Percentiles rank a stretch among this genome's conserved stretches.
phyloP scores from a whole-genome alignment of 208 protist genomes.

The Vickermania spadyakhi region DNA sequence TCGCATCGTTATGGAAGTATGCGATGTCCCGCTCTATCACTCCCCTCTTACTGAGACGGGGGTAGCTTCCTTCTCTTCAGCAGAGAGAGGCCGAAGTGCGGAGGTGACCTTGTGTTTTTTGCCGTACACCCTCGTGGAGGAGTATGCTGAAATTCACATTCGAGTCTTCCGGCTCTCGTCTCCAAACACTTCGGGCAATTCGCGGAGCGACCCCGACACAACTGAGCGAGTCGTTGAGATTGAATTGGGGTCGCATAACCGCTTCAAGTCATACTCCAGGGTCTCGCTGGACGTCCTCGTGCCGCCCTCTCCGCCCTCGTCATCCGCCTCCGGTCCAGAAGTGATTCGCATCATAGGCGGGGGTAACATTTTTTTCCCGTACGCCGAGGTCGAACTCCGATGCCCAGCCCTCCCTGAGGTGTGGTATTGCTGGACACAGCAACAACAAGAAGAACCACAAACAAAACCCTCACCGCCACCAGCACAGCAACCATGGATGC shows the following conservation, averaged over 20 bases:
- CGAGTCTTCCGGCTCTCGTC: background rate
- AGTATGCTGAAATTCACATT: conserved; percentile 22
- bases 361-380: conserved; percentile 22
- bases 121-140: conserved; percentile 30
- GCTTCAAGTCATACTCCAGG: conserved; percentile 32
- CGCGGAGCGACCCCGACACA: background rate
- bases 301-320: too few relatives aligned
- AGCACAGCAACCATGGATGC: background rate
- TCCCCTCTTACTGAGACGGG: background rate
- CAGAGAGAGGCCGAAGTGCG: too few relatives aligned
- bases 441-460: conserved; percentile 1
- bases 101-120: conserved; percentile 14
- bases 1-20: conserved; percentile 9
- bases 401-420: background rate
- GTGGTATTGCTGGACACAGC: background rate
- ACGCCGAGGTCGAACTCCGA: conserved; percentile 11
- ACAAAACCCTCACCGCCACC: too few relatives aligned
- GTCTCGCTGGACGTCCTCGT: too few relatives aligned
- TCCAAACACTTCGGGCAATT: background rate
- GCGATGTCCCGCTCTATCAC: background rate
- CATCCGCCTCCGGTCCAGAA: too few relatives aligned
- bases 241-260: conserved; percentile 10
- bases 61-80: background rate
- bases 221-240: background rate
- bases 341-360: conserved; percentile 14